Conservation (phyloP, 768 basidiomycete species). For the Paxillus ammoniavirescens region DNA sequence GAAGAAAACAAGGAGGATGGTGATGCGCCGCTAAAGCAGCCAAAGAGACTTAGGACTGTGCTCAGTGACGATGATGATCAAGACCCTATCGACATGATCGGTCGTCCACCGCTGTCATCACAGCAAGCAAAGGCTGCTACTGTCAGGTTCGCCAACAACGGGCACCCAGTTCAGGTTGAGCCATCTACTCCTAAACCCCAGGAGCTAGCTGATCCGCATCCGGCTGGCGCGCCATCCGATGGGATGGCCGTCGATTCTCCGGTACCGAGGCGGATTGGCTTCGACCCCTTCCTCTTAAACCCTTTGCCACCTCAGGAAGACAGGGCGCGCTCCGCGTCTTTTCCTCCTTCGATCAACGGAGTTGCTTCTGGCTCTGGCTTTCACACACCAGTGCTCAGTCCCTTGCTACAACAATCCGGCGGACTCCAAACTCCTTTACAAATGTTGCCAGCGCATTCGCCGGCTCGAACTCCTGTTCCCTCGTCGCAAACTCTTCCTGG, state of each 20-base stretch:
- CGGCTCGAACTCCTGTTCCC: constrained; percentile 9
- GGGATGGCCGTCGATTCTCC: constrained; percentile 40
- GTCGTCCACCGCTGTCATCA: constrained; percentile 17
- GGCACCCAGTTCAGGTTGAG: constrained; percentile 14
- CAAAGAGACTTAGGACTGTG: constrained; percentile 55
- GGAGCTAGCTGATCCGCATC: background rate
- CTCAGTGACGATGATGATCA: constrained; percentile 46
- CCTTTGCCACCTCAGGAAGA: constrained; percentile 39
- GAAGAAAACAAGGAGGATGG: constrained; percentile 48
- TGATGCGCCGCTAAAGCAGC: constrained; percentile 36
- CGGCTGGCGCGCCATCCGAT: constrained; percentile 5
- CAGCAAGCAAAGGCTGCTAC: constrained; percentile 33
- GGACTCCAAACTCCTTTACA: constrained; percentile 9
- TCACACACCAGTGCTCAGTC: background rate
- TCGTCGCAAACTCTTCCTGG: constrained; percentile 8
- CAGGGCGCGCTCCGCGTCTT: constrained; percentile 17
- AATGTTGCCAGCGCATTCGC: background rate
- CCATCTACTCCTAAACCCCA: constrained; percentile 12
- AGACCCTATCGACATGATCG: constrained; percentile 46
- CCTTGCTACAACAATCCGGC: constrained; percentile 12
- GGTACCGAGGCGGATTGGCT: constrained; percentile 38
- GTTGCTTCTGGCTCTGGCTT: constrained; percentile 1
- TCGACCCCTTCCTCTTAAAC: constrained; percentile 54
- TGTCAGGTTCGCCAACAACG: constrained; percentile 53
- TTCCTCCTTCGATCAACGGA: constrained; percentile 29